Base-by-base conservation (phyloP, 2,329 filamentous ascomycete genomes). In the Xylaria sp. region DNA sequence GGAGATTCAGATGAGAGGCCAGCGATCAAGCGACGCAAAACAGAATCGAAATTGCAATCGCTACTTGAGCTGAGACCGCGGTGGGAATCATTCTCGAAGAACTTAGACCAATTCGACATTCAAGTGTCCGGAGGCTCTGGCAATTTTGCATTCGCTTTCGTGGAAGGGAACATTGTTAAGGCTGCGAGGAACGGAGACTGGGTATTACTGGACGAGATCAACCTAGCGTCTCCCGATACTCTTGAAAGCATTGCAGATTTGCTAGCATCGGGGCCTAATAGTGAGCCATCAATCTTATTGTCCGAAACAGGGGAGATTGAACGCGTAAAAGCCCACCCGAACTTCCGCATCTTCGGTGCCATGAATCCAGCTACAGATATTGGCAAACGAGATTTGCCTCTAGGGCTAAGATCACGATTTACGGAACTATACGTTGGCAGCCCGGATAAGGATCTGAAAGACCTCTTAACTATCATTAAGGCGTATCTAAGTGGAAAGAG, bases 341-440 rank as follows among this genome's bases (percentile, higher is more conserved):
- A 97, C 72, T 99, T 99, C 80, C 90, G 96, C 48, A 92, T 99
- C 15, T 99, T 99, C 78, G 97, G 93, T 61, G 96, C 97, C 34
- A 99, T 99, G 96, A 99, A 99, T 77, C 96, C 96, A 37, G 96
- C 96, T 5, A 99, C 96, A 2, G 96, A 99, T 82, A 90, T 98
- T 65, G 96, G 97, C 69, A 99, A 99, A 82, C 91, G 95, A 65
- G 96, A 99, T 80, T 84, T 99, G 18, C 94, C 95, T 0, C 90
- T 93, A 64, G 94, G 95, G 1, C 89, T 98, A 52, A 88, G 95
- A 65, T 97, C 94, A 9, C 89, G 94, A 58, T 99, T 99, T 78
- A 98, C 96, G 0, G 96, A 99, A 80, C 86, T 99, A 25, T 99
- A 97, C 78, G 94, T 99, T 28, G 90, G 93, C 64, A 96, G 94